Percentiles rank a stretch among this genome's conserved stretches.
phyloP scores from a whole-genome alignment of 1,284 basidiomycete species.

The Lignosus rhinocerotis region DNA sequence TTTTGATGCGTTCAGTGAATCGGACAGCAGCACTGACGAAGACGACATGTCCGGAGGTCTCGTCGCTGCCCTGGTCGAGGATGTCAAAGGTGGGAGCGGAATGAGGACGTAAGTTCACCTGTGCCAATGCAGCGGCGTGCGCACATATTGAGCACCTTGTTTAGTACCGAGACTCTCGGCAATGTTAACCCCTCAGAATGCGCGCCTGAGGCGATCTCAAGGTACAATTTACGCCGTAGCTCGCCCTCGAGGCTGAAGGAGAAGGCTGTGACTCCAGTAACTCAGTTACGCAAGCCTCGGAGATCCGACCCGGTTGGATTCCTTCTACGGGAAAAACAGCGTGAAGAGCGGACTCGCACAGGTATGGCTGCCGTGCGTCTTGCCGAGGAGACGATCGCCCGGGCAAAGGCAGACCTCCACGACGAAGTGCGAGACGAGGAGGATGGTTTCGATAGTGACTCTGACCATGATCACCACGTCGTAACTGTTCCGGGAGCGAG shows the following conservation, averaged over 20 bases:
- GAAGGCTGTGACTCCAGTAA: neutral
- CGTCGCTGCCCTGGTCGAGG: slow-evolving; percentile 4
- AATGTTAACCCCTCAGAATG: neutral
- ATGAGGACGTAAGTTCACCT: slow-evolving; percentile 11
- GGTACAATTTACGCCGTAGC: slow-evolving; percentile 29
- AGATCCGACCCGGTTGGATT: slow-evolving; percentile 52
- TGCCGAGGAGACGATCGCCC: slow-evolving; percentile 41
- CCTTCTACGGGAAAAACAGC: slow-evolving; percentile 33
- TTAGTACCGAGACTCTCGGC: neutral
- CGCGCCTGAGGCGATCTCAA: neutral
- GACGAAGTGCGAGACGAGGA: slow-evolving; percentile 41
- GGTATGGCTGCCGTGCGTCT: slow-evolving; percentile 25
- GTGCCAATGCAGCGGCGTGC: neutral
- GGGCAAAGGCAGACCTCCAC: slow-evolving; percentile 29
- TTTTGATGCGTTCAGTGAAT: slow-evolving; percentile 27
- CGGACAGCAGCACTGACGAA: slow-evolving; percentile 51
- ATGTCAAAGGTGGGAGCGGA: slow-evolving; percentile 15
- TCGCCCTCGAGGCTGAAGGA: slow-evolving; percentile 8
- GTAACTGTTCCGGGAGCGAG: neutral
- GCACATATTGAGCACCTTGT: slow-evolving; percentile 3
- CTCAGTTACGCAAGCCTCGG: slow-evolving; percentile 25
- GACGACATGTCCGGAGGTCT: slow-evolving; percentile 34
- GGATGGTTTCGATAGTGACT: slow-evolving; percentile 23
- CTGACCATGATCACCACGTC: neutral
- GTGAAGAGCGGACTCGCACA: slow-evolving; percentile 25